Conservation (phyloP, 345 rosid species). For the Hevea brasiliensis region DNA sequence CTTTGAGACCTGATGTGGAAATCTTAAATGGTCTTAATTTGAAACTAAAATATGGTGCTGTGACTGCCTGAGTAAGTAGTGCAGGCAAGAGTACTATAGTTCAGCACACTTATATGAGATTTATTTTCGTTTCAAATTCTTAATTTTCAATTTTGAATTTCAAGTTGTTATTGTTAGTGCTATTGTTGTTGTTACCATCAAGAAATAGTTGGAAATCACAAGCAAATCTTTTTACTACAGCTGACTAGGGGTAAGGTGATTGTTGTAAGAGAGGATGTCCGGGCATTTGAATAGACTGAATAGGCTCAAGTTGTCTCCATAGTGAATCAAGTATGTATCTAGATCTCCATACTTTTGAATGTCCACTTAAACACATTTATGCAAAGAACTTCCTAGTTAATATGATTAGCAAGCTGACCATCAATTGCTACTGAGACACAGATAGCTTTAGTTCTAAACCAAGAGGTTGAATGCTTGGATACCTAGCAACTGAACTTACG, state of each 20-base stretch:
- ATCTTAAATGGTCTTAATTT: conserved; percentile 70
- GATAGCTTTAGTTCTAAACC: conserved; percentile 6
- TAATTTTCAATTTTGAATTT: conserved; percentile 10
- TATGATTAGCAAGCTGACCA: background rate
- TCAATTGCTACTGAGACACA: conserved; percentile 1
- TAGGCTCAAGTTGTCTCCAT: conserved; percentile 90
- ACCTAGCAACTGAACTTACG: background rate
- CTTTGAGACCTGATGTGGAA: conserved; percentile 75
- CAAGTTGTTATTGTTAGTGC: background rate
- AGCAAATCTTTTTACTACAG: conserved; percentile 41
- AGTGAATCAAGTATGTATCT: conserved; percentile 73
- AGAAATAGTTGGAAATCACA: conserved; percentile 15
- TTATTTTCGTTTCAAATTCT: background rate
- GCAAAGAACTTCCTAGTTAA: background rate
- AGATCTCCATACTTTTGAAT: conserved; percentile 2
- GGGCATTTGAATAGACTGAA: conserved; percentile 86
- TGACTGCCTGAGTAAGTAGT: conserved; percentile 95
- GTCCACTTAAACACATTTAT: background rate
- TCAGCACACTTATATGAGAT: conserved; percentile 97
- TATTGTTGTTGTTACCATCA: background rate
- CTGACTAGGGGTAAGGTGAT: conserved; percentile 85
- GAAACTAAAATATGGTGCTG: conserved; percentile 70
- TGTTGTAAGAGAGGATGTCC: conserved; percentile 84
- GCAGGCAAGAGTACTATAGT: conserved; percentile 96
- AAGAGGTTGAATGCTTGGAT: background rate